Evolutionary conservation across 208 protist genomes (phyloP).

Genomic region (Crithidia expoeki): DNA sequence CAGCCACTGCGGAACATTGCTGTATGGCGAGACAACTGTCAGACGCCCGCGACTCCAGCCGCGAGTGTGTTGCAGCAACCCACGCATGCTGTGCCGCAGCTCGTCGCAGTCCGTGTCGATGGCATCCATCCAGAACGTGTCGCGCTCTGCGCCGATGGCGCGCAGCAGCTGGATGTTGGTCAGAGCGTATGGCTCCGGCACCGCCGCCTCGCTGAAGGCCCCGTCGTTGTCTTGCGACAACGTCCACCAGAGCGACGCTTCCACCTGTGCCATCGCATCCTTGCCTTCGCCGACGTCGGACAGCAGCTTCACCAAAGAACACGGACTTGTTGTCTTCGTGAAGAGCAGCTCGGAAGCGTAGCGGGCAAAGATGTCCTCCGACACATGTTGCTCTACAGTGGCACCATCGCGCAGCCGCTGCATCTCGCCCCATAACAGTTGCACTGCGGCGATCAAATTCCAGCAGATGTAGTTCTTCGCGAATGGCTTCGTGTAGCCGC

Average conservation of each 20-base stretch:
- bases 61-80: slow-evolving; percentile 21
- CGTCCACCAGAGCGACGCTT: slow-evolving; percentile 16
- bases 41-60: slow-evolving; percentile 19
- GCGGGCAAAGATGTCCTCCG: neutral
- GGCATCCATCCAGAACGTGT: slow-evolving; percentile 3
- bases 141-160: slow-evolving; percentile 6
- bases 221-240: neutral
- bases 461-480: slow-evolving; percentile 17
- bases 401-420: slow-evolving; percentile 1
- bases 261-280: slow-evolving; percentile 16
- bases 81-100: slow-evolving; percentile 30
- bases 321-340: neutral
- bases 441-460: slow-evolving; percentile 18
- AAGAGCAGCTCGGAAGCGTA: slow-evolving; percentile 17
- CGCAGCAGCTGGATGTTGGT: slow-evolving; percentile 17
- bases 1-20: slow-evolving; percentile 25
- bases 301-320: slow-evolving; percentile 16
- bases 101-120: slow-evolving; percentile 30
- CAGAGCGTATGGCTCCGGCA: slow-evolving; percentile 9
- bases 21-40: slow-evolving; percentile 12
- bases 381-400: neutral
- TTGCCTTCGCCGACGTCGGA: neutral
- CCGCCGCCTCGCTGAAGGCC: neutral
- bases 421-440: slow-evolving; percentile 24
- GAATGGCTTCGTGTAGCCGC: slow-evolving; percentile 25